A percentile compares a stretch with the other conserved stretches of the same genome.
Evolutionary conservation across 2,329 filamentous ascomycete species (phyloP).

Genomic region (Taxawa tesnikishii): DNA sequence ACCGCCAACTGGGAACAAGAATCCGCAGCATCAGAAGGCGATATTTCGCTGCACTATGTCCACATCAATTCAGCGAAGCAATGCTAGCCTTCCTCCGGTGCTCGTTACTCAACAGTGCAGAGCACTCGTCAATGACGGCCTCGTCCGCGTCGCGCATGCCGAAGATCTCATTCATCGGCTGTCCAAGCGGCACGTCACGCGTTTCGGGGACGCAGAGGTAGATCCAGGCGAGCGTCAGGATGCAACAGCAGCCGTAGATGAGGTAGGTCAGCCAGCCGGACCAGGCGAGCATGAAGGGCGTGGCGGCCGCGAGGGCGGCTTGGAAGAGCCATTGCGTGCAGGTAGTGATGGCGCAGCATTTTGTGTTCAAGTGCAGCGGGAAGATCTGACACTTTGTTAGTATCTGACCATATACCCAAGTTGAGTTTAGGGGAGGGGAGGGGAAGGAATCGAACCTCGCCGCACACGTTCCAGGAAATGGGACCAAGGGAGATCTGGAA

Average conservation of each 20-base stretch:
- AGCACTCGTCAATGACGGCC: background rate
- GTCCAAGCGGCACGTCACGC: constrained; percentile 2
- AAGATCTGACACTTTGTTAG: constrained; percentile 5
- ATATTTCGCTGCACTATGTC: too few relatives aligned
- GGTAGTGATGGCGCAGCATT: constrained; percentile 10
- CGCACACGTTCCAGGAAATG: constrained; percentile 7
- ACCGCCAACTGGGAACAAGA: too few relatives aligned
- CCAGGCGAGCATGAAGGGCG: constrained; percentile 9
- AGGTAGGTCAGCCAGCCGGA: constrained; percentile 8
- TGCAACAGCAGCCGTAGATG: constrained; percentile 8
- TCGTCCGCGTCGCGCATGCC: constrained; percentile 1
- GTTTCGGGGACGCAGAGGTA: constrained; percentile 9
- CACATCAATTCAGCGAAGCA: too few relatives aligned
- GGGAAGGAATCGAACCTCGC: too few relatives aligned
- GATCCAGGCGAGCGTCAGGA: constrained; percentile 5
- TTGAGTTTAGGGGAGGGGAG: too few relatives aligned
- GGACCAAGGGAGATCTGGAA: constrained; percentile 9
- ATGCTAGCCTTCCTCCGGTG: too few relatives aligned
- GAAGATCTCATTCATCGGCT: constrained; percentile 3
- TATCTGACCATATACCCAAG: too few relatives aligned
- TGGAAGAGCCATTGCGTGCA: constrained; percentile 12
- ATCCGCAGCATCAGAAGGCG: too few relatives aligned
- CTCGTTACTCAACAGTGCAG: background rate
- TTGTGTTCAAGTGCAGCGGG: constrained; percentile 1
- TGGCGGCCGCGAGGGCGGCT: constrained; percentile 10